Percentiles rank a stretch among this genome's conserved stretches.
These are phyloP conservation scores for Aspergillus bertholletiae DNA, from an alignment of 495 filamentous ascomycete species.

Conservation along the genomic window DNA sequence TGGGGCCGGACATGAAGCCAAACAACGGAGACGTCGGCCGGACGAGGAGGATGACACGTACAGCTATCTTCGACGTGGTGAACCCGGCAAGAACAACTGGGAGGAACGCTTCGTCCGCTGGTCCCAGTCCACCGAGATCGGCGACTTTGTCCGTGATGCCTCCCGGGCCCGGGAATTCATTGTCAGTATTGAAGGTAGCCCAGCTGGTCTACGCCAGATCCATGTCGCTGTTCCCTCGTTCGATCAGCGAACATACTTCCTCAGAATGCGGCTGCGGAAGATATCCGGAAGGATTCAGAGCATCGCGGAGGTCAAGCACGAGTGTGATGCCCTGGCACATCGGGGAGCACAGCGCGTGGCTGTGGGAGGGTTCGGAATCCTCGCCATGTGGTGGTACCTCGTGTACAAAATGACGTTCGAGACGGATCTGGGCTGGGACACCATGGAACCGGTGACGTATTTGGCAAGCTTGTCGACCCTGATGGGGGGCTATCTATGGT, in stretches of 20 bases:
- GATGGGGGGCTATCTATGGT: slow-evolving; percentile 90
- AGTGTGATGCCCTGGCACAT: slow-evolving; percentile 78
- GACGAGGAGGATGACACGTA: slow-evolving; percentile 34
- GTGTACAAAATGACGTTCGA: slow-evolving; percentile 79
- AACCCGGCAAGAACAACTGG: slow-evolving; percentile 13
- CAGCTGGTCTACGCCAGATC: slow-evolving; percentile 57
- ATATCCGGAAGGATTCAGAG: slow-evolving; percentile 61
- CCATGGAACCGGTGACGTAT: slow-evolving; percentile 90
- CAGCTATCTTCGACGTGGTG: slow-evolving; percentile 32
- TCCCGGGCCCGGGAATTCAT: slow-evolving; percentile 80
- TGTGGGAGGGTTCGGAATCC: slow-evolving; percentile 67
- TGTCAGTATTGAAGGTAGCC: slow-evolving; percentile 73
- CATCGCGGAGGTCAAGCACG: slow-evolving; percentile 68
- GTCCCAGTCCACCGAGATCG: slow-evolving; percentile 85
- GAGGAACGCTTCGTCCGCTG: slow-evolving; percentile 72
- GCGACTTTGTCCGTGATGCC: slow-evolving; percentile 93
- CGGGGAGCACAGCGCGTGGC: slow-evolving; percentile 74
- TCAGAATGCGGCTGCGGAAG: slow-evolving; percentile 71
- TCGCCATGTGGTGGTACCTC: slow-evolving; percentile 74
- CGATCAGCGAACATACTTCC: slow-evolving; percentile 82
- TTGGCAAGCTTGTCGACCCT: slow-evolving; percentile 77
- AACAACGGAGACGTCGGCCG: slow-evolving; percentile 23
- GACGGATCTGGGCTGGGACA: slow-evolving; percentile 80
- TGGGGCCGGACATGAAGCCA: slow-evolving; percentile 23
- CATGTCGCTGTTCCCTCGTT: slow-evolving; percentile 81